Conservation (phyloP, 1,284 basidiomycete genomes). For the Boletus smithii region DNA sequence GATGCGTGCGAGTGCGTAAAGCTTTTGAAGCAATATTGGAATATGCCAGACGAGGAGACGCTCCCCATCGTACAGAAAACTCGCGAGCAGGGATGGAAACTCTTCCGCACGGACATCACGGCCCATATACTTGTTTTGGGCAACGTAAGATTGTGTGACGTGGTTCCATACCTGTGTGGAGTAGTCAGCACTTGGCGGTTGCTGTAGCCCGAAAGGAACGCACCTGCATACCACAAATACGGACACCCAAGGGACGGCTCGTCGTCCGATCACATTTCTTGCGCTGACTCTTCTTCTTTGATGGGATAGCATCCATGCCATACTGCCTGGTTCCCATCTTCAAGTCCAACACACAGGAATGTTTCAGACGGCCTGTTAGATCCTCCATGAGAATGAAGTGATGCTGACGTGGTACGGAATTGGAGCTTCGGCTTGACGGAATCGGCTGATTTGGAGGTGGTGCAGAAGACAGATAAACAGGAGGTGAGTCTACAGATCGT, state of each 20-base stretch:
- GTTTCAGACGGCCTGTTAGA: conserved; percentile 89
- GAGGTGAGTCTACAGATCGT: conserved; percentile 43
- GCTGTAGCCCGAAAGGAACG: conserved; percentile 30
- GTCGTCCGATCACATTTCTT: conserved; percentile 98
- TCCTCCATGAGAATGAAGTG: conserved; percentile 99
- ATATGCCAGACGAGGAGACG: conserved; percentile 88
- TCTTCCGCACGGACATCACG: conserved; percentile 85
- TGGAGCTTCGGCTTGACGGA: conserved; percentile 34
- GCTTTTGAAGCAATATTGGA: conserved; percentile 85
- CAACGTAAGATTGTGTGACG: conserved; percentile 76
- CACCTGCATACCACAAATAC: conserved; percentile 99
- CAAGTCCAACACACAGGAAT: conserved; percentile 94
- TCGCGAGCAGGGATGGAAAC: conserved; percentile 78
- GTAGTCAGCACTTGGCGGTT: conserved; percentile 9
- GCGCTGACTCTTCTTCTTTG: conserved; percentile 96
- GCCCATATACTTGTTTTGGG: conserved; percentile 97
- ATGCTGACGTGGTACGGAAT: conserved; percentile 77
- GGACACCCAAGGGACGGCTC: conserved; percentile 84
- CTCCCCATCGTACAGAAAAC: conserved; percentile 86
- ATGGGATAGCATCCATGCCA: conserved; percentile 88
- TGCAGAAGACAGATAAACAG: conserved; percentile 13
- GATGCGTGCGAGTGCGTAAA: conserved; percentile 92
- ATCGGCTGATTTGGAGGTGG: conserved; percentile 25
- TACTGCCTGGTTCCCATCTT: conserved; percentile 99
- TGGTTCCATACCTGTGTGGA: conserved; percentile 82